A percentile compares a stretch with the other conserved stretches of the same genome.
phyloP scores from a whole-genome alignment of 2,329 filamentous ascomycete species.

The Fusarium sp. region DNA sequence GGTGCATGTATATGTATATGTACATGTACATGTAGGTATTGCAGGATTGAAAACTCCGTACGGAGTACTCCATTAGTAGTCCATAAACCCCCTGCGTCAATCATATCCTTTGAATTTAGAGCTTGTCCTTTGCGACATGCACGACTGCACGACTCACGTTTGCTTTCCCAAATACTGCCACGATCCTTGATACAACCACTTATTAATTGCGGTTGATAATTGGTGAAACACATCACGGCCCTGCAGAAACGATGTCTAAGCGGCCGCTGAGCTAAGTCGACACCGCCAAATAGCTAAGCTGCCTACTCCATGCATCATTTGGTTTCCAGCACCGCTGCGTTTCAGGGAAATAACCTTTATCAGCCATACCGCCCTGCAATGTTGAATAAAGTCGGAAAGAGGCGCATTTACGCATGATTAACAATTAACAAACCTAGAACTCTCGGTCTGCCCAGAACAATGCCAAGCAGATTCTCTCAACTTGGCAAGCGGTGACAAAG shows the following conservation, averaged over 20 bases:
- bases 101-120: conserved; percentile 7
- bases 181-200: not conserved
- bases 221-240: not conserved
- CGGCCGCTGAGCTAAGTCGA: not conserved
- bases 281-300: too few species aligned
- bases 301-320: not conserved
- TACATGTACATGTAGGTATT: not conserved
- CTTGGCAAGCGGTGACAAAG: conserved; percentile 11
- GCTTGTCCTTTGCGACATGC: conserved; percentile 9
- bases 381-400: not conserved
- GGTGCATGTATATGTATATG: too few species aligned
- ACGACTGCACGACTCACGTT: not conserved
- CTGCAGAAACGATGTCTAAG: too few species aligned
- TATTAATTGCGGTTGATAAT: not conserved
- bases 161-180: conserved; percentile 3
- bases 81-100: conserved; percentile 13
- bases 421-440: not conserved
- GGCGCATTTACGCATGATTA: conserved; percentile 6
- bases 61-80: too few species aligned
- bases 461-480: conserved; percentile 6
- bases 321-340: not conserved
- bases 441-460: not conserved
- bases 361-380: not conserved
- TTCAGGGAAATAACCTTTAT: not conserved
- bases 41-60: not conserved